Base-by-base conservation (phyloP, 2,329 filamentous ascomycete species). In the Sarocladium kiliense region DNA sequence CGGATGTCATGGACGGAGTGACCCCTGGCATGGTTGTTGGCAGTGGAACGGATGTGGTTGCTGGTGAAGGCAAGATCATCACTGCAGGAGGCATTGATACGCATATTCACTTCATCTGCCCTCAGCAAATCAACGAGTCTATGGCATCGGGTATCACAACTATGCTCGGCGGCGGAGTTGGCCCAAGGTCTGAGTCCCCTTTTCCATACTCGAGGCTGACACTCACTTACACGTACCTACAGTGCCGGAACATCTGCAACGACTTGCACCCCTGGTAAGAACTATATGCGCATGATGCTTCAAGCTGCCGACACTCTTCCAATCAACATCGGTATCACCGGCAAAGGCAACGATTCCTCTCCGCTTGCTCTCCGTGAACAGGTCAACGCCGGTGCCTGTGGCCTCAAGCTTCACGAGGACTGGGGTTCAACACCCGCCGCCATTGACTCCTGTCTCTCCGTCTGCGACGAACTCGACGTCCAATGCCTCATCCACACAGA, bases 401-500 rank as follows among this genome's bases (percentile, higher is more conserved):
- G 93, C 7, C 80, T 97, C 58, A 97, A 97, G 71, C 78, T 97
- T 6, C 93, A 97, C 70, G 93, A 97, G 73, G 93, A 97, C 71
- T 97, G 93, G 93, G 93, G 93, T 54, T 85, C 82, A 21, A 97
- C 93, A 1, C 93, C 93, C 0, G 88, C 90, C 1, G 91, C 91
- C 21, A 97, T 97, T 65, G 92, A 97, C 69, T 80, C 87, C 2
- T 97, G 93, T 65, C 79, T 96, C 11, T 74, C 74, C 1, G 88
- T 97, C 42, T 97, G 92, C 68, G 93, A 97, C 64, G 88, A 96
- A 66, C 82, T 90, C 55, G 93, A 97, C 65, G 84, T 97, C 25
- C 93, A 97, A 70, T 95, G 89, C 61, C 83, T 96, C 60, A 95
- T 97, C 63, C 93, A 97, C 69, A 97, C 92, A 0, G 93, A 97